Conservation (phyloP, 495 filamentous ascomycete genomes). For the Rhypophila decipiens region DNA sequence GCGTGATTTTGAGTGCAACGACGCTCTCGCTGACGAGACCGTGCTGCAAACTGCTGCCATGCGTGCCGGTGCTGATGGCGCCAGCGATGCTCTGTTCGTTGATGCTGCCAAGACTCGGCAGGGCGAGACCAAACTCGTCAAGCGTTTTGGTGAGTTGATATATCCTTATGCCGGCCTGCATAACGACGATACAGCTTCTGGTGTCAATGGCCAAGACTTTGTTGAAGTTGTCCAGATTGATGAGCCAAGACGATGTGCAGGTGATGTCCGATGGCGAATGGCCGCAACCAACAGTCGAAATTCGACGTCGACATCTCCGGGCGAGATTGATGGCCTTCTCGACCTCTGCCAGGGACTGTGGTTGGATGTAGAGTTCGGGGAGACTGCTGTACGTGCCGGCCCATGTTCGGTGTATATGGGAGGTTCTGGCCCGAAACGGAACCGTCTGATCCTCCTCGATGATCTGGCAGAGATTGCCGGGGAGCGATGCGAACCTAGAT, state of each 20-base stretch:
- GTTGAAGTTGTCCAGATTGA: constrained; percentile 84
- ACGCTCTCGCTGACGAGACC: constrained; percentile 77
- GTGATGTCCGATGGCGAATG: constrained; percentile 92
- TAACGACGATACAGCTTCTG: constrained; percentile 57
- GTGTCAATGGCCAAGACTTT: constrained; percentile 61
- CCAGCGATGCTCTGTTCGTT: constrained; percentile 90
- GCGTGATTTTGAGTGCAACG: constrained; percentile 64
- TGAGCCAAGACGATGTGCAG: constrained; percentile 88
- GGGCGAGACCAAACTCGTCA: constrained; percentile 64
- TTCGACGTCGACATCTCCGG: constrained; percentile 67
- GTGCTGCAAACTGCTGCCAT: constrained; percentile 79
- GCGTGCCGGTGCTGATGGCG: constrained; percentile 86
- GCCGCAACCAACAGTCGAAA: constrained; percentile 75
- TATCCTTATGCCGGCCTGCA: constrained; percentile 81
- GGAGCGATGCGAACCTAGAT: constrained; percentile 9
- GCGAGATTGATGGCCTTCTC: constrained; percentile 78
- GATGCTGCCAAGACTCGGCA: constrained; percentile 90
- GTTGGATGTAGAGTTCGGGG: constrained; percentile 85
- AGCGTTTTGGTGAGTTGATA: constrained; percentile 61
- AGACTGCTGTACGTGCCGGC: constrained; percentile 81
- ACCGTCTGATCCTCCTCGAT: constrained; percentile 32
- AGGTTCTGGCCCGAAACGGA: constrained; percentile 67
- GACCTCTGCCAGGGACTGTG: constrained; percentile 70
- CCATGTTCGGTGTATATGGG: constrained; percentile 89
- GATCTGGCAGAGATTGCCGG: constrained; percentile 13